Conservation (phyloP, 257 asterid genomes). For the Catharanthus roseus region DNA sequence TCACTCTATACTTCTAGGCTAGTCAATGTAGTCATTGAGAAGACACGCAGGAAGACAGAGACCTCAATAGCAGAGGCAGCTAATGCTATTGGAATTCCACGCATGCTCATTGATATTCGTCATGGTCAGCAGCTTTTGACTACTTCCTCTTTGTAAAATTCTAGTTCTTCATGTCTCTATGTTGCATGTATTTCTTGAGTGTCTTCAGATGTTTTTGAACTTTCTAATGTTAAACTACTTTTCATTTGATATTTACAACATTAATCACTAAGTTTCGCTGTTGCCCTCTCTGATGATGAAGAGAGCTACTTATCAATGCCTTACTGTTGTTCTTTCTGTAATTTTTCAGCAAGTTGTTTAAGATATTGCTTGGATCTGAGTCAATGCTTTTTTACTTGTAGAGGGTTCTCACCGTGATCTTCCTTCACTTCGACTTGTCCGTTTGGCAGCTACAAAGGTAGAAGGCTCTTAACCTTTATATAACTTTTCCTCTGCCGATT, state of each 20-base stretch:
- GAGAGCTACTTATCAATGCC: not conserved
- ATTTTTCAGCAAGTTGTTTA: not conserved
- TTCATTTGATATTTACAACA: not conserved
- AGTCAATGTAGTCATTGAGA: conserved; percentile 81
- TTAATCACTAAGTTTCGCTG: not conserved
- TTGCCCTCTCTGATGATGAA: not conserved
- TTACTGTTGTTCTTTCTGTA: not conserved
- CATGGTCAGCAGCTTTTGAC: conserved; percentile 49
- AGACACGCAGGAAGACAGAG: conserved; percentile 62
- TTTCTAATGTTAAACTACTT: conserved; percentile 3
- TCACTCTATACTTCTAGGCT: conserved; percentile 40
- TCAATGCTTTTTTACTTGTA: conserved; percentile 29
- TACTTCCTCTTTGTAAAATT: conserved; percentile 12
- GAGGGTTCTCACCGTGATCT: conserved; percentile 97
- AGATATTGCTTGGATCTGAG: conserved; percentile 6
- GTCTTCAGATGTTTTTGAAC: not conserved
- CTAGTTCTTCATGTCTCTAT: not conserved
- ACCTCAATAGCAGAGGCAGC: conserved; percentile 87
- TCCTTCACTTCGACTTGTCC: conserved; percentile 75
- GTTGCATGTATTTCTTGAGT: not conserved
- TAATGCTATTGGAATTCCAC: conserved; percentile 64
- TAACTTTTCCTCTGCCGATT: not conserved
- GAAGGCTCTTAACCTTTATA: not conserved
- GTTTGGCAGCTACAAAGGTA: conserved; percentile 78
- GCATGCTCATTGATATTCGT: conserved; percentile 89